Evolutionary conservation across 176 grass and related monocot genomes (phyloP), one percentile per base, ranked within the genome.

Genomic region (Dendrocalamus sinicus): DNA sequence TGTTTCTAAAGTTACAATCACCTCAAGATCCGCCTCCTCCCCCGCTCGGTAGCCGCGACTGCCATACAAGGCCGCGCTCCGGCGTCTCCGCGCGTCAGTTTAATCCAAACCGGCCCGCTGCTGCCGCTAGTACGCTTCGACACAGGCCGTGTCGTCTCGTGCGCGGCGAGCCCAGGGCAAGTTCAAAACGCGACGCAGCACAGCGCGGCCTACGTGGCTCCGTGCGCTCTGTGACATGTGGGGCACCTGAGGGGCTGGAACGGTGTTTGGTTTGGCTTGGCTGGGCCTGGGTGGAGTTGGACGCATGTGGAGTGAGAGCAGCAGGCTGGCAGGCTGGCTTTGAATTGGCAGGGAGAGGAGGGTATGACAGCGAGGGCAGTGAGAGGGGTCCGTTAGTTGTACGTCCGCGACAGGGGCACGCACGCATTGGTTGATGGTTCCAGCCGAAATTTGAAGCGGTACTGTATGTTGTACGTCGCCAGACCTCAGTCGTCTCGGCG

Each of bases 171-270:
- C 44, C 26, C 78, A 35, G 54, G 12, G 32, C 81, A 71, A 14
- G 85, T 87, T 87, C 75, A 63, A 91, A 91, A 43, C 80, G 75
- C 76, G 48, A 48, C 62, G 37, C n/a, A 1, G 46, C 62, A 23
- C 16, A 1, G 46, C 5, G 58, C 58, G 1, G 58, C 67, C 26
- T 35, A 17, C 37, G n/a, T n/a, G 24, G 13, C 46, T 12, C 22
- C 57, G 69, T 8, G 32, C 20, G 24, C 30, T 20, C n/a, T 17
- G 70, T 87, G 78, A 68, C 71, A 37, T 66, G 78, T 82, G 85
- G 70, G 85, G 51, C 83, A 50, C 53, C 51, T 1, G 7, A 5
- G 16, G 16, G 22, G 32, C 57, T 32, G 65, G 15, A 26, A 13
- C 40, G 39, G 40, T 4, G 53, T 51, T 43, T 62, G 7, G 53